Evolutionary conservation across 768 basidiomycete genomes (phyloP).

Genomic region (Mycena filopes): DNA sequence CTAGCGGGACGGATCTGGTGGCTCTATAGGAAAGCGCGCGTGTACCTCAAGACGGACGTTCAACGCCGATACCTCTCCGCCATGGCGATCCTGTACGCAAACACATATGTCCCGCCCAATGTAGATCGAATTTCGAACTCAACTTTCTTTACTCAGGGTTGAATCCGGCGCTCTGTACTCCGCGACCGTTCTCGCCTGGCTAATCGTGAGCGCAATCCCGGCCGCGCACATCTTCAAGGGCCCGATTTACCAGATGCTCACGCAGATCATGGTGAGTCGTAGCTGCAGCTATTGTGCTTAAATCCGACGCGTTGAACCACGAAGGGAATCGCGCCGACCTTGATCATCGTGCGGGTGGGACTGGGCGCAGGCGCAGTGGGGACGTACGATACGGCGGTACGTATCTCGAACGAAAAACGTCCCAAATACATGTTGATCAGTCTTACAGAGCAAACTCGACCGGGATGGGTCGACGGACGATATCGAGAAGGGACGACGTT

Average conservation of each 20-base stretch:
- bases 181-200: constrained; percentile 40
- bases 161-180: constrained; percentile 46
- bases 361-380: no score
- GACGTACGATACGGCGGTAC: no score
- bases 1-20: constrained; percentile 7
- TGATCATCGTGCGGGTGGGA: constrained; percentile 46
- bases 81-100: not conserved
- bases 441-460: no score
- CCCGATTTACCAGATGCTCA: constrained; percentile 35
- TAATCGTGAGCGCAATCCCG: constrained; percentile 15
- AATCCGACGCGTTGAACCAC: no score
- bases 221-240: not conserved
- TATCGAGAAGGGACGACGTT: no score
- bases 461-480: no score
- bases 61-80: not conserved
- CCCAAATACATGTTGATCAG: no score
- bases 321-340: constrained; percentile 47
- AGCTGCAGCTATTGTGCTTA: no score
- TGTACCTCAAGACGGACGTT: not conserved
- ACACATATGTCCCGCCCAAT: no score
- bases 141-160: not conserved
- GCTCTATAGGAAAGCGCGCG: not conserved
- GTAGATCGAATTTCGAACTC: not conserved
- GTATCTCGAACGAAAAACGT: no score
- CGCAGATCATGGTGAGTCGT: constrained; percentile 41